Conservation (phyloP, 2,329 filamentous ascomycete species). For the Alternaria rosae region DNA sequence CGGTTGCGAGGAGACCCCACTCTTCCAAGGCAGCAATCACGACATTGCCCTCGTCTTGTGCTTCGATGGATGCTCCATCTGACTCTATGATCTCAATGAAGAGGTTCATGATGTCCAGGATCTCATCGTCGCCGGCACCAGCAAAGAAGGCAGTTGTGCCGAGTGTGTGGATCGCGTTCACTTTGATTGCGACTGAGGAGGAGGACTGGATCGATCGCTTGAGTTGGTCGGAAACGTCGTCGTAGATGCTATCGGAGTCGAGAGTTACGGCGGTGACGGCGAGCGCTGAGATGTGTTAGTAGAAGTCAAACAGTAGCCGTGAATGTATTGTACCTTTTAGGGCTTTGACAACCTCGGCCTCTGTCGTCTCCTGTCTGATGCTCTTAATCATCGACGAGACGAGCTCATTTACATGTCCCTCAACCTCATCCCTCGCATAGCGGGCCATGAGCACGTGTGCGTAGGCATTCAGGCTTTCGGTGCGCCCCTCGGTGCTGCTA, state of each 20-base stretch:
- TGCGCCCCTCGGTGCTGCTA: slow-evolving; percentile 74
- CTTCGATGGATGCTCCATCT: slow-evolving; percentile 76
- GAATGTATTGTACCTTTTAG: slow-evolving; percentile 61
- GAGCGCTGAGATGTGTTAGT: slow-evolving; percentile 59
- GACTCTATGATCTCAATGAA: slow-evolving; percentile 79
- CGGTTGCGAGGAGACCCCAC: slow-evolving; percentile 82
- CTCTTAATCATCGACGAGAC: slow-evolving; percentile 72
- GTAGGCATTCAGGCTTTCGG: slow-evolving; percentile 68
- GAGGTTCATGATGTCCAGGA: slow-evolving; percentile 75
- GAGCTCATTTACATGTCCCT: slow-evolving; percentile 66
- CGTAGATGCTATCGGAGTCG: slow-evolving; percentile 71
- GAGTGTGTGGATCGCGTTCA: slow-evolving; percentile 75
- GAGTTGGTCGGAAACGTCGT: slow-evolving; percentile 64
- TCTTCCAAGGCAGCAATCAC: slow-evolving; percentile 78
- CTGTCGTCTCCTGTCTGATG: slow-evolving; percentile 71
- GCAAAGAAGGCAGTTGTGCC: slow-evolving; percentile 77
- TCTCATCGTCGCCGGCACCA: slow-evolving; percentile 72
- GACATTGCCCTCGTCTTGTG: slow-evolving; percentile 72
- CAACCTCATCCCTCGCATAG: slow-evolving; percentile 70
- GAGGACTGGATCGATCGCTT: slow-evolving; percentile 72
- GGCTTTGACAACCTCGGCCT: slow-evolving; percentile 73
- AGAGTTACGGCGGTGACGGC: slow-evolving; percentile 73
- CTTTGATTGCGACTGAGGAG: slow-evolving; percentile 69
- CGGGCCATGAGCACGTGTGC: slow-evolving; percentile 72
- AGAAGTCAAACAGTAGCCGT: neutral